phyloP scores from a whole-genome alignment of 1,284 basidiomycete species.

The Ceratobasidium sp. region DNA sequence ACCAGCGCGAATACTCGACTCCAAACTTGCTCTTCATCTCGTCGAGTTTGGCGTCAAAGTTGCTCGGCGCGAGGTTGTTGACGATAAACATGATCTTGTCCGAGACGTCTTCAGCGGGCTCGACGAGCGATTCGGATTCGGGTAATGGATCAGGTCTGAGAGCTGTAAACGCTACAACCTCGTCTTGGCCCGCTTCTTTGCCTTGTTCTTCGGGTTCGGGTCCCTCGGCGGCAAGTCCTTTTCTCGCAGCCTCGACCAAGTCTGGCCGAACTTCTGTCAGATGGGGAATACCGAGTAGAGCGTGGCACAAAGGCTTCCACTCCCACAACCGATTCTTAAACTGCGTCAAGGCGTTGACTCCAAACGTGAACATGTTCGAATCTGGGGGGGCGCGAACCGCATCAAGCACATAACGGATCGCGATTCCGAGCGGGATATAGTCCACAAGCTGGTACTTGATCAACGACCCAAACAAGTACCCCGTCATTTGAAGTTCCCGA shows the following conservation, averaged over 20 bases:
- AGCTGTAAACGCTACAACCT: slow-evolving; percentile 68
- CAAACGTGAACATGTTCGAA: slow-evolving; percentile 95
- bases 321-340: slow-evolving; percentile 89
- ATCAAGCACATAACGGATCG: slow-evolving; percentile 95
- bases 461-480: slow-evolving; percentile 93
- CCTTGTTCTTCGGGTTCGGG: slow-evolving; percentile 38
- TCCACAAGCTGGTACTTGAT: slow-evolving; percentile 95
- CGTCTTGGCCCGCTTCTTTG: slow-evolving; percentile 47
- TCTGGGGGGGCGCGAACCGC: slow-evolving; percentile 88
- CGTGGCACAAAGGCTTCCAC: slow-evolving; percentile 93
- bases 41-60: slow-evolving; percentile 83
- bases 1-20: slow-evolving; percentile 87
- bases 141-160: slow-evolving; percentile 71
- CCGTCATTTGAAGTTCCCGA: slow-evolving; percentile 94
- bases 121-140: slow-evolving; percentile 56
- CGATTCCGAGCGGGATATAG: slow-evolving; percentile 93
- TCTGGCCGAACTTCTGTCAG: slow-evolving; percentile 87
- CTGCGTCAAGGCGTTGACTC: slow-evolving; percentile 85
- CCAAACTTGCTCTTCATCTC: slow-evolving; percentile 85
- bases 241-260: slow-evolving; percentile 74
- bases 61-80: slow-evolving; percentile 95
- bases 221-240: slow-evolving; percentile 57
- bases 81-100: slow-evolving; percentile 98
- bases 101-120: slow-evolving; percentile 84
- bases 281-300: slow-evolving; percentile 84